These are phyloP conservation scores for Urochloa ruziziensis DNA, from an alignment of 176 grass and related monocot genomes.

Conservation along the genomic window DNA sequence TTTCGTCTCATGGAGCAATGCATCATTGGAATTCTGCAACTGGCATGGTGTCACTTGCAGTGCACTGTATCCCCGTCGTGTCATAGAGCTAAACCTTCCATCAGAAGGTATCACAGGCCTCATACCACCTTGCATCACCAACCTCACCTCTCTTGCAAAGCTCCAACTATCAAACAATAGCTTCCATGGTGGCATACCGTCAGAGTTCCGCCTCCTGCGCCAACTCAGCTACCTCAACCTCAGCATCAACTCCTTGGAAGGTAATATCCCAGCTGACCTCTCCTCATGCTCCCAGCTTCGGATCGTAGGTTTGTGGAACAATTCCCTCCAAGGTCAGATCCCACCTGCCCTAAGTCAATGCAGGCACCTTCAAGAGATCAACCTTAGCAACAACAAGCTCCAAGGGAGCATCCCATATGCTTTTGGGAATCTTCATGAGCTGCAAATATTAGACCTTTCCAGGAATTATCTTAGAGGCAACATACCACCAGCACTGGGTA, in stretches of 20 bases:
- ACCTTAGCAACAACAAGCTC: slow-evolving; percentile 36
- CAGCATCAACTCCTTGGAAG: slow-evolving; percentile 45
- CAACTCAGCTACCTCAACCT: slow-evolving; percentile 44
- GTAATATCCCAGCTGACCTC: slow-evolving; percentile 29
- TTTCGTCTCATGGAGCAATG: slow-evolving; percentile 45
- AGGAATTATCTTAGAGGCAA: slow-evolving; percentile 31
- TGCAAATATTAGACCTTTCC: slow-evolving; percentile 20
- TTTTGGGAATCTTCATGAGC: slow-evolving; percentile 22
- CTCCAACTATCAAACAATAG: slow-evolving; percentile 41
- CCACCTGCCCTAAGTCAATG: slow-evolving; percentile 41
- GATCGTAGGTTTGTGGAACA: slow-evolving; percentile 24
- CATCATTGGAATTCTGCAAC: slow-evolving; percentile 41
- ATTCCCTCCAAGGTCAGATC: slow-evolving; percentile 42
- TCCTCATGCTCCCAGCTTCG: slow-evolving; percentile 37
- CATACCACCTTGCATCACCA: slow-evolving; percentile 44
- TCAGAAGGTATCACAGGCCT: slow-evolving; percentile 25
- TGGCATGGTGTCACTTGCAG: slow-evolving; percentile 54
- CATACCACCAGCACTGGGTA: slow-evolving; percentile 43
- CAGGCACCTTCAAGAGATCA: slow-evolving; percentile 21
- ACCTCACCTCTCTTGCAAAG: slow-evolving; percentile 41
- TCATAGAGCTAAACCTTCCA: slow-evolving; percentile 39
- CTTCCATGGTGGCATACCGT: slow-evolving; percentile 43
- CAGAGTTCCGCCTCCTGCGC: slow-evolving; percentile 30
- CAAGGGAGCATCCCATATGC: slow-evolving; percentile 24
- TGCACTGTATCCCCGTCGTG: not conserved